These are phyloP conservation scores for Rhododendron henanense DNA, from an alignment of 148 eudicot genomes.

Conservation along the genomic window DNA sequence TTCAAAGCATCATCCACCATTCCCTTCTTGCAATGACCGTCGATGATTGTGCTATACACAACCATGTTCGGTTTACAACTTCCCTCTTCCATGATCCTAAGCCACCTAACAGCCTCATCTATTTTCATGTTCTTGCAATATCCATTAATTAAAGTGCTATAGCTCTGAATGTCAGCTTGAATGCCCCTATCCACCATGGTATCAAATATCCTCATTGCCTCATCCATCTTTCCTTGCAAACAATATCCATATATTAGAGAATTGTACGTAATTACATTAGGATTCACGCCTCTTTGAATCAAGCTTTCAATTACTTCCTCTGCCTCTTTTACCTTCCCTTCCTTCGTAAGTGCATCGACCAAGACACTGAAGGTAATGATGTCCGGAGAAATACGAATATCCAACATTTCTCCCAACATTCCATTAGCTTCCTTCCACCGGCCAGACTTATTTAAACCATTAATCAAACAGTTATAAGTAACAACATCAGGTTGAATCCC, in stretches of 20 bases:
- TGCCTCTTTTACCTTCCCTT: slow-evolving; percentile 5
- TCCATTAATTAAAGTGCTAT: too few species aligned
- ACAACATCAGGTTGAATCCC: too few species aligned
- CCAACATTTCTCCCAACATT: slow-evolving; percentile 5
- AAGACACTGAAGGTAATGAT: background rate
- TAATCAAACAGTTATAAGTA: too few species aligned
- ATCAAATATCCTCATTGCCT: background rate
- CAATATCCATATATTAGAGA: slow-evolving; percentile 9
- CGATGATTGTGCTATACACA: too few species aligned
- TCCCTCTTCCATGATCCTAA: too few species aligned
- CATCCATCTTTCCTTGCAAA: background rate
- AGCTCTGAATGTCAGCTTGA: background rate
- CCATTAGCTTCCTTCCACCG: too few species aligned
- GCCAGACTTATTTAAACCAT: too few species aligned
- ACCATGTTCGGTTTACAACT: too few species aligned
- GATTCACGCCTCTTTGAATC: background rate
- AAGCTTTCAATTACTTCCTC: background rate
- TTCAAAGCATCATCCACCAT: too few species aligned
- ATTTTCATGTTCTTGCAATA: too few species aligned
- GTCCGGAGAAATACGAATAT: background rate
- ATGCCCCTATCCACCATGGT: background rate
- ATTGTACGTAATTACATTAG: background rate
- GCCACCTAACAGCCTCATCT: too few species aligned
- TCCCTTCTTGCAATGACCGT: background rate
- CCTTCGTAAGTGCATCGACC: background rate